Evolutionary conservation across 192 early-diverging fungal genomes (phyloP), one percentile per base, ranked within the genome.

Genomic region (Umbelopsis vinacea): DNA sequence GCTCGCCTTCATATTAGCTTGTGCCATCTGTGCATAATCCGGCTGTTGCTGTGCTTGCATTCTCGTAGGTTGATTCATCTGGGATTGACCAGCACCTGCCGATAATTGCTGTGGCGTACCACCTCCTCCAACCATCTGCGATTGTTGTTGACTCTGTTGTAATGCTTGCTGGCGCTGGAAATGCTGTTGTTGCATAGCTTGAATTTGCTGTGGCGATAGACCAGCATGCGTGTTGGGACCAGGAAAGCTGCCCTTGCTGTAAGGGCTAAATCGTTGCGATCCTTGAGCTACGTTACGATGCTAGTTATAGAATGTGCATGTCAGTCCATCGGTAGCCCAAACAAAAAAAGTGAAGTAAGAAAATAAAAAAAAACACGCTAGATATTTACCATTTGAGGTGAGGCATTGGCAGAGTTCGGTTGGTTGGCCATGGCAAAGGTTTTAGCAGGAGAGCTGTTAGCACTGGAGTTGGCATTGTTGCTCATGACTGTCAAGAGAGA

Each of bases 121-220:
- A 35, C 3, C 12, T 38, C 26, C 23, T 3, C 57, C 57, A 2
- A 26, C 53, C 33, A 71, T 72, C 6, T 75, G 76, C 52, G 60
- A 72, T 17, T 68, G 66, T 26, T 68, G 74, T 46, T 70, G 71
- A 17, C 75, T 76, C 33, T 78, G 76, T 7, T 74, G 72, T 8
- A 75, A 73, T 38, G 53, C 46, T 23, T 76, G 74, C n/a, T 81
- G 80, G 12, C 72, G 80, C 35, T 72, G 69, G 8, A 52, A 37
- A 63, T 76, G 72, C 19, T 78, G 81, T 10, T 72, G 71, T 38
- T 68, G 73, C 6, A 67, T 19, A 40, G 72, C 72, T 46, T 77
- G 72, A 14, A 79, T 79, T 43, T 73, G 76, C 29, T 76, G 76
- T 8, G 69, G 73, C 21, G 73, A 60, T 33, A 69, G 69, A 10